These are phyloP conservation scores for Allium cepa DNA, from an alignment of 106 monocot genomes.

Conservation along the genomic window DNA sequence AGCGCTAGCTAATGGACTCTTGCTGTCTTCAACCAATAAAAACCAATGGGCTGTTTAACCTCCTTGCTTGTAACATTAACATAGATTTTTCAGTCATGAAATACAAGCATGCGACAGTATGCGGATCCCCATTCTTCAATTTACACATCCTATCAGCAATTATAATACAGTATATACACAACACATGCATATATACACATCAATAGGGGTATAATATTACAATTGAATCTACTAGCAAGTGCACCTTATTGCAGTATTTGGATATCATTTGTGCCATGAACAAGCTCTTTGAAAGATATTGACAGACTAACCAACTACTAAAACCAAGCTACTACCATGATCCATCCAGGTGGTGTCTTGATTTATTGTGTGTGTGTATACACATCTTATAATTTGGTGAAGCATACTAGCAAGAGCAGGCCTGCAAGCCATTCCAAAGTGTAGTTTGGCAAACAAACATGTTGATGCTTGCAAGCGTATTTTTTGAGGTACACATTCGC, in stretches of 20 bases:
- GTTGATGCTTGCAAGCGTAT: conserved; percentile 93
- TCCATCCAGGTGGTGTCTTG: conserved; percentile 89
- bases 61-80: too few relatives aligned
- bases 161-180: too few relatives aligned
- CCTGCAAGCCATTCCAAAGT: conserved; percentile 99
- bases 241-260: conserved; percentile 14
- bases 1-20: too few relatives aligned
- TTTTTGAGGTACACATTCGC: conserved; percentile 90
- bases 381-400: conserved; percentile 77
- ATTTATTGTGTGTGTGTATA: conserved; percentile 64
- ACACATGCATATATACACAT: too few relatives aligned
- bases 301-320: conserved; percentile 67
- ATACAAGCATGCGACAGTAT: too few relatives aligned
- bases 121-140: too few relatives aligned
- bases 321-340: conserved; percentile 88
- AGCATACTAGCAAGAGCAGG: conserved; percentile 95
- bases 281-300: conserved; percentile 77
- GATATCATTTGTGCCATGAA: conserved; percentile 28
- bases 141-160: too few relatives aligned
- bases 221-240: conserved; percentile 35
- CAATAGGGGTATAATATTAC: too few relatives aligned
- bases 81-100: too few relatives aligned
- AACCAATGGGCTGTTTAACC: too few relatives aligned
- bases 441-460: conserved; percentile 91
- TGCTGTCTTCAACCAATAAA: too few relatives aligned